Evolutionary conservation across 2,329 filamentous ascomycete species (phyloP).

Genomic region (Colletotrichum cordylinicola): DNA sequence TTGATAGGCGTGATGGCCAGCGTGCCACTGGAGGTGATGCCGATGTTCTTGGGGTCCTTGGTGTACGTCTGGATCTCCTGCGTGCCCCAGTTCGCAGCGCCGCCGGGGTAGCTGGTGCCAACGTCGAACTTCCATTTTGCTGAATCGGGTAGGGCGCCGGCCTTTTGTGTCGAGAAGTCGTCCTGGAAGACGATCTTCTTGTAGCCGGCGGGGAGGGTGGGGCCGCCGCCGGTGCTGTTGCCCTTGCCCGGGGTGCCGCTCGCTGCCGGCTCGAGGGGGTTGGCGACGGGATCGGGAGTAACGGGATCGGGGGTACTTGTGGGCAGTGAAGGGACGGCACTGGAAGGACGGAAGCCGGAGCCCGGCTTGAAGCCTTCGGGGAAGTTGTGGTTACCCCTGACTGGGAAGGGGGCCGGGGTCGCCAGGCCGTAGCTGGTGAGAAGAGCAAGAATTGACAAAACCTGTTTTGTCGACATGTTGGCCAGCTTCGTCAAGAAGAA

Average conservation of each 20-base stretch:
- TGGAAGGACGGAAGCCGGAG: background rate
- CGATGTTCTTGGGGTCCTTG: conserved; percentile 41
- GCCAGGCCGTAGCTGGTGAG: conserved; percentile 10
- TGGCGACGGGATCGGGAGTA: background rate
- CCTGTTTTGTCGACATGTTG: conserved; percentile 16
- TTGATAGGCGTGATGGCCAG: conserved; percentile 30
- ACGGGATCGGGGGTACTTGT: background rate
- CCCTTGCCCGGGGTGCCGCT: background rate
- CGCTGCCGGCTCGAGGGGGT: background rate
- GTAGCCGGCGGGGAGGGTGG: conserved; percentile 24
- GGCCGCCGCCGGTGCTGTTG: background rate
- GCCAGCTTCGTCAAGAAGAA: background rate
- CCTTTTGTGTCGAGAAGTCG: conserved; percentile 30
- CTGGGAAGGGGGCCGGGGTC: background rate
- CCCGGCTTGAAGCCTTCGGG: background rate
- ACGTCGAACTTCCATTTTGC: conserved; percentile 48
- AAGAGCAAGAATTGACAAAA: conserved; percentile 9
- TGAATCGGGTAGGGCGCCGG: conserved; percentile 37
- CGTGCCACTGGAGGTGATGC: conserved; percentile 34
- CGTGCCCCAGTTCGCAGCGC: conserved; percentile 53
- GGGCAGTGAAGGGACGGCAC: background rate
- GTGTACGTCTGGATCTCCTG: conserved; percentile 54
- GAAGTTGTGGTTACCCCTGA: background rate
- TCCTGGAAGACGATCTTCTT: conserved; percentile 31
- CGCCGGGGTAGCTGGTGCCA: conserved; percentile 53